Base-by-base conservation (phyloP, 176 grass and related monocot genomes). In the Secale cereale region DNA sequence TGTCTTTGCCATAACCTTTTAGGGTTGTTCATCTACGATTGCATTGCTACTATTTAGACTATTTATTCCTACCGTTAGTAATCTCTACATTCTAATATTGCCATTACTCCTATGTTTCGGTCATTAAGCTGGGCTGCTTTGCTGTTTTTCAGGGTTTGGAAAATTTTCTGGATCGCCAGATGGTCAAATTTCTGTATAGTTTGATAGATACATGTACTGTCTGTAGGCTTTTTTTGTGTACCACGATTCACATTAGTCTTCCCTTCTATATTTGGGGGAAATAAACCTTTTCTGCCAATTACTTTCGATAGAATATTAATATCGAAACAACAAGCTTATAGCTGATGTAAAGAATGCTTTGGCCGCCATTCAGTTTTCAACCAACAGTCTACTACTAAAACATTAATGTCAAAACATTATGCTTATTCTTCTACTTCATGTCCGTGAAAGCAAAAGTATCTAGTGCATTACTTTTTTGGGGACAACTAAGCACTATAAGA, bases 191-290 rank as follows among this genome's bases (percentile, higher is more conserved):
- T n/a, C n/a, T 94, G 57, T 97, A 97, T 62, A 81, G 23, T 81
- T 78, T 89, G 61, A 97, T 90, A 23, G 94, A 94, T 61, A 85
- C 72, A 69, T 94, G 89, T 81, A 91, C 90, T 31, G 88, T 94
- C 69, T 74, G 81, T 30, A 94, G 94, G 92, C 90, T 97, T 92
- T 94, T 88, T 50, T 90, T 92, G 33, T 92, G 94, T 94, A 92
- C 79, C 76, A 37, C 77, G 29, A 78, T 50, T 83, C 69, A 4
- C 37, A 25, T 31, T 72, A 30, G 7, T 66, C 65, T 65, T 19
- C 30, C 66, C 19, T 35, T 56, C 25, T 11, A 56, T 31, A 56
- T 70, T 57, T 35, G 19, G 40, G 50, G 45, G 45, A 48, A 48
- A 48, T 13, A 48, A 16, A 48, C 45, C 45, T 48, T 48, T 48